Base-by-base conservation (phyloP, 176 grass and related monocot genomes). In the Alopecurus myosuroides region DNA sequence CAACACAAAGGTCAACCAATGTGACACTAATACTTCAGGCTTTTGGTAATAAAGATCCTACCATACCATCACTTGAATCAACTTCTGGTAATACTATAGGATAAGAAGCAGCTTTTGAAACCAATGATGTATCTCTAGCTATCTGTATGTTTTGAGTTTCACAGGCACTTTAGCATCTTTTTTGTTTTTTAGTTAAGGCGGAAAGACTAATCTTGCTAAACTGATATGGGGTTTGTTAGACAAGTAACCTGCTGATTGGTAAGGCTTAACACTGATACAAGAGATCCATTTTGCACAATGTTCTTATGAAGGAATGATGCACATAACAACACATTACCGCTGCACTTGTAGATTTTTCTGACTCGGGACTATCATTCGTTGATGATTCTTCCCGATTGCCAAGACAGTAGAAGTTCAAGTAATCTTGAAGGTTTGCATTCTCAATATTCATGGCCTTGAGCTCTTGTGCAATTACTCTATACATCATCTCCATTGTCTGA, bases 401-500 rank as follows among this genome's bases (percentile, higher is more conserved):
- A 30, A 98, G 91, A 77, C 93, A 98, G 86, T 87, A 98, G 74
- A 98, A 98, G 89, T 98, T 99, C 71, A 99, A 87, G 83, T 99
- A 99, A 82, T 98, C 89, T 77, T 95, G 83, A 58, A 88, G 93
- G 76, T 91, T 70, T 51, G 60, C 78, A 89, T 93, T 69, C 71
- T 88, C 60, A 82, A 84, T 80, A 77, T 94, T 92, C 85, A 87
- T 89, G 51, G 88, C 77, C 86, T 89, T 96, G 74, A 99, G 89
- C 84, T 99, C 93, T n/a, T 89, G 66, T 35, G 84, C 97, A 33
- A 99, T 89, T 78, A 96, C 92, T 73, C 49, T 73, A 77, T 99
- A 99, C 97, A 99, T 99, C 97, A 99, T 92, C 70, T 92, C 89
- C 83, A 99, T 99, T 83, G 97, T 99, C 78, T 99, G 93, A 36